Base-by-base conservation (phyloP, 495 filamentous ascomycete species). In the Penicillium dipodomyicola region DNA sequence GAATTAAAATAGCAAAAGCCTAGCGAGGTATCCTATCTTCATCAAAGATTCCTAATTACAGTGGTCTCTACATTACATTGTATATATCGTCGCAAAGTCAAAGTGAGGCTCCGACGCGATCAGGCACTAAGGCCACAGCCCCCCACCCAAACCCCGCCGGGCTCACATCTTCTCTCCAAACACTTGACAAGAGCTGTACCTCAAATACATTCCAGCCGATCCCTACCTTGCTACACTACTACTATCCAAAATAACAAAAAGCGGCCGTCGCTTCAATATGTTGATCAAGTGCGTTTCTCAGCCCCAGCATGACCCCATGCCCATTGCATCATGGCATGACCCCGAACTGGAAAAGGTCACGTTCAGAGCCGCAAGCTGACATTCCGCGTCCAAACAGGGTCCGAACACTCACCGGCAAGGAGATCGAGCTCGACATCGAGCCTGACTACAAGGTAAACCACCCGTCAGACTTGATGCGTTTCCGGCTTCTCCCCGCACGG, bases 361-460 rank as follows among this genome's bases (percentile, higher is more conserved):
- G 3, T 4, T 25, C 27, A 56, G 58, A 47, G 11, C 37, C 41
- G 22, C 35, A 40, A 45, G 46, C 61, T 69, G 41, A 67, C 54
- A 55, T 47, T 30, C 11, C 27, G 10, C 27, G 46, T 49, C 37
- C 25, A 20, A n/a, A 32, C 42, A 98, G 94, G 80, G 94, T 98
- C 72, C 89, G 94, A 67, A 98, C 94, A 64, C 85, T 98, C 54
- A 97, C 94, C 49, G 95, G 94, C 65, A 97, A 97, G 79, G 90
- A 97, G 76, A 97, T 98, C 75, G 92, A 96, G 77, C 84, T 98
- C 53, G 92, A 97, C 70, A 95, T 98, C 67, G 94, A 98, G 77
- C 77, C 84, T 9, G 87, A 92, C 63, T 92, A 96, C 77, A 95
- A 90, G 80, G 92, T 96, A 75, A 65, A 59, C 42, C 20, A n/a